A percentile compares a stretch with the other conserved stretches of the same genome.
phyloP scores from a whole-genome alignment of 2,329 filamentous ascomycete genomes.

The Ascochyta clinopodiicola region DNA sequence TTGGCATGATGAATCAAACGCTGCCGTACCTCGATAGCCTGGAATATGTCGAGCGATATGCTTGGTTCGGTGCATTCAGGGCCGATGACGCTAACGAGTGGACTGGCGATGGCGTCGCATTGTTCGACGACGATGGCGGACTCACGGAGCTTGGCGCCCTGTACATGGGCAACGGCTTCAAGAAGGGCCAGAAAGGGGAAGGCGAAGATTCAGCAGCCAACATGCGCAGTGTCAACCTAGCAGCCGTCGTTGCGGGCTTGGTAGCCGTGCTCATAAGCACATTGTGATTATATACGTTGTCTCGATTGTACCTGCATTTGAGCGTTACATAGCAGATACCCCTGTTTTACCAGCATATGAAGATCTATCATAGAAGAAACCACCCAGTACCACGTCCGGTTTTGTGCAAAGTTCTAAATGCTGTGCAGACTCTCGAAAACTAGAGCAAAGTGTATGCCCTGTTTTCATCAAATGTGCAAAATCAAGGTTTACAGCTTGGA shows the following conservation, averaged over 20 bases:
- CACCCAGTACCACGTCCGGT: not conserved
- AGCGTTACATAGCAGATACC: constrained; percentile 8
- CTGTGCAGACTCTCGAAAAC: too few relatives aligned
- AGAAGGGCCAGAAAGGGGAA: constrained; percentile 41
- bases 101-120: constrained; percentile 44
- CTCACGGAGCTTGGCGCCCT: constrained; percentile 42
- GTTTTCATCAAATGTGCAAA: too few relatives aligned
- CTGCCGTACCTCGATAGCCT: constrained; percentile 71
- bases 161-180: constrained; percentile 42
- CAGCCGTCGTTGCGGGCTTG: constrained; percentile 12
- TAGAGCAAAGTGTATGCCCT: too few relatives aligned
- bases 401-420: not conserved
- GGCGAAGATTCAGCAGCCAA: constrained; percentile 23
- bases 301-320: not conserved
- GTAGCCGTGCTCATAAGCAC: constrained; percentile 8
- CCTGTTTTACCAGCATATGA: not conserved
- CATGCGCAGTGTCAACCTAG: constrained; percentile 6
- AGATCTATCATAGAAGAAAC: too few relatives aligned
- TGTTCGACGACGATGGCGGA: constrained; percentile 42
- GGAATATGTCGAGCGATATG: constrained; percentile 52
- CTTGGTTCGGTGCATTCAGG: constrained; percentile 47
- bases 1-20: constrained; percentile 73
- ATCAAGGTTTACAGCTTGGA: too few relatives aligned
- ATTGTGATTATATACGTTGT: not conserved
- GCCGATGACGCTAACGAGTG: constrained; percentile 43